Evolutionary conservation across 306 rosid genomes (phyloP), one percentile per base, ranked within the genome.

Genomic region (Begonia peltatifolia): DNA sequence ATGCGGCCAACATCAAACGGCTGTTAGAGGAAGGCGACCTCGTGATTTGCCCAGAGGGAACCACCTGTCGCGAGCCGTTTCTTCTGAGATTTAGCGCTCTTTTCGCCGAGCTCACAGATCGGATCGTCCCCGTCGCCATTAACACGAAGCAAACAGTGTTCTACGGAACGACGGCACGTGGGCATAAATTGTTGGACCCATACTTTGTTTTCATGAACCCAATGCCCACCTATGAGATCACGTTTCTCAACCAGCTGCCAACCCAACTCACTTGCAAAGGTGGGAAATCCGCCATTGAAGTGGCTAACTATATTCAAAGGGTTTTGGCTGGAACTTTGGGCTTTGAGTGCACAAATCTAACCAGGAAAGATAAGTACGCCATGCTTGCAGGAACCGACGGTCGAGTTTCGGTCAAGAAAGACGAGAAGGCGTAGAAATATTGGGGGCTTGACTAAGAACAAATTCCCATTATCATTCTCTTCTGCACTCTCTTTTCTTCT

Each of bases 131-230:
- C 1, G 92, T 90, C 14, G 95, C 99, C 0, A 83, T 90, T 2
- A 83, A 90, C 71, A 80, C 92, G 0, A 90, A 86, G 41, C 99
- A 90, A 38, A 86, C 73, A 61, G 83, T 90, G 62, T 90, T 83
- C 16, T 64, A 80, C 20, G 99, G 99, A 14, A 90, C 95, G 1
- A 71, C 95, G 0, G 95, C 64, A 0, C 62, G 95, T 0, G 95
- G 99, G 8, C 67, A 76, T 46, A 90, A 86, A 50, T 42, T 74
- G 44, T 58, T 90, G 64, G 99, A 90, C 62, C 99, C 99, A 6
- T 90, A 86, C 43, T 90, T 90, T 14, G 86, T 81, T 74, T 86
- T 90, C 65, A 90, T 90, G 99, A 90, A 90, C 61, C 99, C 99
- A 0, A 70, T 67, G 68, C 95, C 99, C 0, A 65, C 69, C 9